phyloP scores from a whole-genome alignment of 345 rosid species.

The Euphorbia tirucalli region DNA sequence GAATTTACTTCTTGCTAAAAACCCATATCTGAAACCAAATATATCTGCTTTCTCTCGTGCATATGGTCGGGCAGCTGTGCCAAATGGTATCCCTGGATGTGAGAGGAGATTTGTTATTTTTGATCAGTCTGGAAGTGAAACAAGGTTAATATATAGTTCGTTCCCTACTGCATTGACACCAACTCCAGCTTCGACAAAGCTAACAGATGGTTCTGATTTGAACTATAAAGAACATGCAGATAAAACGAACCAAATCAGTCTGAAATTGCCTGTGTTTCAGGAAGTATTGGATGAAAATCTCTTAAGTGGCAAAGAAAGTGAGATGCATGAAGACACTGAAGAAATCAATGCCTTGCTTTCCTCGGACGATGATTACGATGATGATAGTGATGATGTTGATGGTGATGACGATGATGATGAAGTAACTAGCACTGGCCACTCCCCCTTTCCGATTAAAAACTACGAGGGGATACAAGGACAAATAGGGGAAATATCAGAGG shows the following conservation, averaged over 20 bases:
- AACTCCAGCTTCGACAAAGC: conserved; percentile 24
- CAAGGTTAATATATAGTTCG: conserved; percentile 37
- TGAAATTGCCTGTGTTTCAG: conserved; percentile 21
- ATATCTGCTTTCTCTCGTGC: conserved; percentile 28
- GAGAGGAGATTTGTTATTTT: conserved; percentile 14
- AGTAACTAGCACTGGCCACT: conserved; percentile 23
- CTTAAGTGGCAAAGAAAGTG: conserved; percentile 32
- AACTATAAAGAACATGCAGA: conserved; percentile 25
- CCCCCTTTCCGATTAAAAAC: conserved; percentile 14
- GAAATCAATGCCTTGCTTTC: conserved; percentile 26
- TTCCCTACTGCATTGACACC: conserved; percentile 32
- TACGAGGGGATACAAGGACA: conserved; percentile 8
- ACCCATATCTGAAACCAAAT: conserved; percentile 34
- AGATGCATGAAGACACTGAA: conserved; percentile 28
- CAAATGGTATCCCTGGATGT: conserved; percentile 28
- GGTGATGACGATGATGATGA: conserved; percentile 9
- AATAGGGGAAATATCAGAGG: conserved; percentile 35
- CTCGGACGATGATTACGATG: conserved; percentile 30
- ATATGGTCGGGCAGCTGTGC: conserved; percentile 27
- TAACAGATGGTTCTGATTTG: conserved; percentile 22
- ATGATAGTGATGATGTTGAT: background rate
- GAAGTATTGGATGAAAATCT: conserved; percentile 41
- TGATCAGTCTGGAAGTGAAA: conserved; percentile 24
- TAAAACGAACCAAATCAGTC: conserved; percentile 29
- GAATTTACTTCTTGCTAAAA: conserved; percentile 32